Conservation (phyloP, 768 basidiomycete species). For the Naganishia antarctica region DNA sequence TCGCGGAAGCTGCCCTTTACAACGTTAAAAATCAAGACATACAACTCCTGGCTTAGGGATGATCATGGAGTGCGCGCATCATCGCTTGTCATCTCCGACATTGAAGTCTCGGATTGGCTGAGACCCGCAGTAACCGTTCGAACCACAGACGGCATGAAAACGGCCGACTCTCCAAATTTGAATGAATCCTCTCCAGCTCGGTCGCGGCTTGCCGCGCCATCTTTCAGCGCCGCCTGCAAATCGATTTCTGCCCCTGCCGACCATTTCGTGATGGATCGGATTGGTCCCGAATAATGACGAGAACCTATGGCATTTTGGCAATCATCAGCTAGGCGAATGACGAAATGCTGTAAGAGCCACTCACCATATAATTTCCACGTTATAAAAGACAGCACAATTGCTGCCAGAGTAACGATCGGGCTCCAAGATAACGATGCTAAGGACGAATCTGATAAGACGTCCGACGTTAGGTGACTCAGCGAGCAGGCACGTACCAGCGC, state of each 20-base stretch:
- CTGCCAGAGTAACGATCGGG: slow-evolving; percentile 44
- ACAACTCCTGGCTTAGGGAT: background rate
- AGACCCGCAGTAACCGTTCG: slow-evolving; percentile 3
- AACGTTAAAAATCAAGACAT: background rate
- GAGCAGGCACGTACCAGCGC: slow-evolving; percentile 33
- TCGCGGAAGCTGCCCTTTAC: background rate
- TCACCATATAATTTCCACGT: slow-evolving; percentile 50
- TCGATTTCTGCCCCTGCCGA: slow-evolving; percentile 51
- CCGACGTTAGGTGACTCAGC: background rate
- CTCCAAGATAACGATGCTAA: slow-evolving; percentile 47
- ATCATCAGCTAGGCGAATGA: background rate
- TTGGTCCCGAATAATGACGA: slow-evolving; percentile 51
- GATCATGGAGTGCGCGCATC: background rate
- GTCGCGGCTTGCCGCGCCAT: background rate
- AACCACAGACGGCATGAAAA: background rate
- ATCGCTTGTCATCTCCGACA: background rate
- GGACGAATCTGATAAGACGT: background rate
- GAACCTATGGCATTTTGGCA: slow-evolving; percentile 25
- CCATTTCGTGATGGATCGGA: slow-evolving; percentile 50
- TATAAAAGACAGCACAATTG: slow-evolving; percentile 39
- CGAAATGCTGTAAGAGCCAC: slow-evolving; percentile 9
- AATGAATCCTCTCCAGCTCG: background rate
- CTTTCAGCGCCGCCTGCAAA: slow-evolving; percentile 42
- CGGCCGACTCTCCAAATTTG: slow-evolving; percentile 10
- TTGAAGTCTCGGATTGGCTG: background rate